phyloP scores from a whole-genome alignment of 805 yeast species.

The Ogataea ganodermae region DNA sequence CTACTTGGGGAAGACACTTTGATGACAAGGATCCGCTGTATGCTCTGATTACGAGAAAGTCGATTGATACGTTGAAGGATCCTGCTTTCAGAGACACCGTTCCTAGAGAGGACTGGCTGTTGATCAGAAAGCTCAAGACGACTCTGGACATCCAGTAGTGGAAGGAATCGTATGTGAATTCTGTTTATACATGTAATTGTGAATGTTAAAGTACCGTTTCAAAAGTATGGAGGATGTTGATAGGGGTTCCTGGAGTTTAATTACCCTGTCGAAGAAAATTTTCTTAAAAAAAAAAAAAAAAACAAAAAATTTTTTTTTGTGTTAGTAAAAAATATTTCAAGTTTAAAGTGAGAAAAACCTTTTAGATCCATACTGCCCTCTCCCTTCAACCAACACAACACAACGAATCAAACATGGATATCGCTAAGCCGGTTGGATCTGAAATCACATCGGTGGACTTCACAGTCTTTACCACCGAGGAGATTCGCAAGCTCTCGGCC shows the following conservation, averaged over 20 bases:
- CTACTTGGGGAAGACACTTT: conserved; percentile 99
- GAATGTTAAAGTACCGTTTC: no score
- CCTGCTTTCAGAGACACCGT: conserved; percentile 96
- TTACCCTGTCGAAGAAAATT: conserved; percentile 6
- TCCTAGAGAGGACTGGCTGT: conserved; percentile 92
- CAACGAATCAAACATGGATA: conserved; percentile 64
- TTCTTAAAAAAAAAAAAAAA: neutral
- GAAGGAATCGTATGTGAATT: neutral
- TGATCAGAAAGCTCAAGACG: conserved; percentile 84
- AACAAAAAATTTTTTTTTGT: conserved; percentile 10
- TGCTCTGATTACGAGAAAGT: conserved; percentile 85
- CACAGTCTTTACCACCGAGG: conserved; percentile 77
- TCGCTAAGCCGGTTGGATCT: conserved; percentile 94
- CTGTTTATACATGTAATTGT: conserved; percentile 5
- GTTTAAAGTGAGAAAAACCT: neutral
- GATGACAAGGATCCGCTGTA: conserved; percentile 89
- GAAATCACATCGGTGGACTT: conserved; percentile 92
- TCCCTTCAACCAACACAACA: conserved; percentile 1
- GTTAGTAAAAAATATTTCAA: conserved; percentile 2
- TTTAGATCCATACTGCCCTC: neutral
- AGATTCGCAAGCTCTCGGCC: conserved; percentile 84
- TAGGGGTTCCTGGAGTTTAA: neutral
- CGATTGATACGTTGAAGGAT: conserved; percentile 96
- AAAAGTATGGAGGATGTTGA: no score
- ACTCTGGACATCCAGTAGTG: conserved; percentile 74